Evolutionary conservation across 352 stramenopile species (phyloP), one percentile per base, ranked within the genome.

Genomic region (Globisporangium nagaii): DNA sequence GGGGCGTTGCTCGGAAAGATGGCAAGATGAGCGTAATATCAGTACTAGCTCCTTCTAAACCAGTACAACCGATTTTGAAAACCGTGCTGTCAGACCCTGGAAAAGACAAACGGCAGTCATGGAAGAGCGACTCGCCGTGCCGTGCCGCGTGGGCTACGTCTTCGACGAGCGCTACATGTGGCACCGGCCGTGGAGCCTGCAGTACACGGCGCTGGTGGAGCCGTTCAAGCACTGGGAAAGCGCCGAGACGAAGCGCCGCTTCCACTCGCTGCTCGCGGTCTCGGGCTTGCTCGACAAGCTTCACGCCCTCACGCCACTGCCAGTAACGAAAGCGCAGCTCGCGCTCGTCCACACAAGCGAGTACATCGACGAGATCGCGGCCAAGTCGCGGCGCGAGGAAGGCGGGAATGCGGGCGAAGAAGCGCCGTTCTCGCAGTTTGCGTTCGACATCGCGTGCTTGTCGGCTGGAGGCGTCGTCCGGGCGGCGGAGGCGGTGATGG

Each of bases 101-200:
- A n/a, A n/a, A n/a, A n/a, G n/a, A n/a, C n/a, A n/a, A n/a, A n/a
- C n/a, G n/a, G n/a, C n/a, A n/a, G n/a, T n/a, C n/a, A n/a, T n/a
- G n/a, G n/a, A n/a, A n/a, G n/a, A n/a, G n/a, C n/a, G n/a, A n/a
- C n/a, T n/a, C n/a, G n/a, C n/a, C n/a, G n/a, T n/a, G n/a, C n/a
- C n/a, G n/a, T n/a, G 20, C 24, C 45, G 45, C 45, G 56, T 80
- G n/a, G 82, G 82, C 8, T 94, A 91, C 63, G 84, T 94, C 0
- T 94, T 76, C 48, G 82, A 94, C 34, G 79, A 94, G 67, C 74
- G 79, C 19, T 91, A 78, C 70, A 59, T 92, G 48, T 91, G 84
- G 84, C 82, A 95, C 46, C 60, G 65, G 0, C 63, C 82, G 0
- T 88, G 76, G 70, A 80, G 65, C 44, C 32, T 71, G 15, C 71